A percentile compares a stretch with the other conserved stretches of the same genome.
These are phyloP conservation scores for Agroathelia rolfsii DNA, from an alignment of 1,284 basidiomycete genomes.

Conservation along the genomic window DNA sequence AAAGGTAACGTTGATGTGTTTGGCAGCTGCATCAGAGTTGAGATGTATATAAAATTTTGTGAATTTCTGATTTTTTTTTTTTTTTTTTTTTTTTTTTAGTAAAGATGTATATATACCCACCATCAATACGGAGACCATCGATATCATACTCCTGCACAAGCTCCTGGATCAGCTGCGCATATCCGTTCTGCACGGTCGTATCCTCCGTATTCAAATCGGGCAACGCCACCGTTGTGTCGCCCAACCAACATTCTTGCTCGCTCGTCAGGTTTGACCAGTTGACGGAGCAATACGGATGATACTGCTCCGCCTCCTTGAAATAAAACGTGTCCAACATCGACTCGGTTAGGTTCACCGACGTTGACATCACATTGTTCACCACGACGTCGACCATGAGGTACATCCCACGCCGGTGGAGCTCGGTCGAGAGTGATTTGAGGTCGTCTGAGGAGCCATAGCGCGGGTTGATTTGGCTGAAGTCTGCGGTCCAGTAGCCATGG, in stretches of 20 bases:
- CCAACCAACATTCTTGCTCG: conserved; percentile 68
- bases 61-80: too few species aligned
- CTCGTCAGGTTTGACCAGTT: conserved; percentile 55
- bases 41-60: too few species aligned
- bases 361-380: conserved; percentile 64
- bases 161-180: conserved; percentile 52
- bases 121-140: conserved; percentile 73
- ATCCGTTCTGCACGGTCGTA: conserved; percentile 40
- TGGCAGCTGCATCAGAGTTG: too few species aligned
- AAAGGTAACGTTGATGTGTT: conserved; percentile 56
- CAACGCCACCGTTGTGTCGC: conserved; percentile 55
- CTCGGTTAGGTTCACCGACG: conserved; percentile 43
- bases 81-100: too few species aligned
- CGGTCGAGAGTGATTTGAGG: conserved; percentile 53
- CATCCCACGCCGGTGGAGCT: conserved; percentile 63
- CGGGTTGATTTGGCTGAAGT: conserved; percentile 53
- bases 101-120: conserved; percentile 14
- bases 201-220: conserved; percentile 69
- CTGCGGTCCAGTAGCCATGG: conserved; percentile 63
- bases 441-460: conserved; percentile 63
- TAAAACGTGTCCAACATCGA: conserved; percentile 50
- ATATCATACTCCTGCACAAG: conserved; percentile 56
- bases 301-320: conserved; percentile 49
- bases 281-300: conserved; percentile 59
- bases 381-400: conserved; percentile 76